phyloP scores from a whole-genome alignment of 2,329 filamentous ascomycete genomes.

The Colletotrichum ledebouriae region DNA sequence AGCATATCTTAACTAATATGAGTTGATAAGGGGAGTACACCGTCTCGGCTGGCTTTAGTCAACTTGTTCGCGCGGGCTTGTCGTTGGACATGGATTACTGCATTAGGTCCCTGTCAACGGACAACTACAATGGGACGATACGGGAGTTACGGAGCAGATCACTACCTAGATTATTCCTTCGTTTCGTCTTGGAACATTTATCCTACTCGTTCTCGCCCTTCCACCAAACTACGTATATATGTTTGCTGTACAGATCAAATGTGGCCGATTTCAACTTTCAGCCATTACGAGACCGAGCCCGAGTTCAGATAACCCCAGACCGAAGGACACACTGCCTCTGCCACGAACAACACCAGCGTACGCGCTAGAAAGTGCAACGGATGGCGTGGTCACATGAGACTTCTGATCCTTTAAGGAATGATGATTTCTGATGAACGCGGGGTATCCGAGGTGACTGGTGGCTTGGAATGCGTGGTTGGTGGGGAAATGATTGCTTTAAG shows the following conservation, averaged over 20 bases:
- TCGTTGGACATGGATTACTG: not conserved
- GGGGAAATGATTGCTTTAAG: not conserved
- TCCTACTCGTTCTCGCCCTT: slow-evolving; percentile 14
- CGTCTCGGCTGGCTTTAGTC: slow-evolving; percentile 2
- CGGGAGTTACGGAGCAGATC: slow-evolving; percentile 32
- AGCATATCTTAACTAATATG: slow-evolving; percentile 14
- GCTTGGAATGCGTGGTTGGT: not conserved
- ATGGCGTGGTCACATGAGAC: not conserved
- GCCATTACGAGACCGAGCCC: no score
- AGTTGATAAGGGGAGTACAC: slow-evolving; percentile 16
- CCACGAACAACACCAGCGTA: no score
- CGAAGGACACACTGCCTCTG: no score
- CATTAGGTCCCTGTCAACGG: slow-evolving; percentile 15
- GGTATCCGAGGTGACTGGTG: not conserved
- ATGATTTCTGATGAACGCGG: not conserved
- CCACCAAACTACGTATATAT: no score
- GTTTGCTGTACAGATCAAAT: no score
- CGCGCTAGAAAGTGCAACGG: not conserved
- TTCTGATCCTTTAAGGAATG: not conserved
- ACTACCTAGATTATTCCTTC: slow-evolving; percentile 26
- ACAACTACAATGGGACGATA: slow-evolving; percentile 7
- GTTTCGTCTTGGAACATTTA: slow-evolving; percentile 29
- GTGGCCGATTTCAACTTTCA: no score
- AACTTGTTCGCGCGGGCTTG: not conserved
- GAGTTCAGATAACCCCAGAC: no score